Base-by-base conservation (phyloP, 1,284 basidiomycete genomes). In the Bondarzewia mesenterica region DNA sequence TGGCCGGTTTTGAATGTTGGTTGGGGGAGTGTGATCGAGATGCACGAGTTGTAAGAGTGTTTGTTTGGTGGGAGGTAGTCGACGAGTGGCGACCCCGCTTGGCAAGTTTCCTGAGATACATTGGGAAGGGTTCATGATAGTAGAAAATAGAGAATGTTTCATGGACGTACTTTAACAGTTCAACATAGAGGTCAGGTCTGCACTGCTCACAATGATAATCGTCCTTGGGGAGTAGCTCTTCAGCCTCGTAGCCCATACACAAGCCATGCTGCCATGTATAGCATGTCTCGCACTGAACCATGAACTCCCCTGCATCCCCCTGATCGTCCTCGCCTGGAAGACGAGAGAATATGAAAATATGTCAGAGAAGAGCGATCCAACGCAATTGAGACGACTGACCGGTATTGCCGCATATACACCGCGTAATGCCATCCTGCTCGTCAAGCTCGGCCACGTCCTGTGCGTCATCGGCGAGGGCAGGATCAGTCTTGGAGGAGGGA, bases 191-290 rank as follows among this genome's bases (percentile, higher is more conserved):
- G 54, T 93, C 91, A 8, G 96, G 95, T 55, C 80, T 79, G 68
- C 95, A 99, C 59, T 83, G 74, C 69, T 99, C 96, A 69, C 96
- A 99, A 60, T 86, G 95, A 69, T 99, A 90, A 67, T 83, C 76
- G 61, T 83, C 82, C 58, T 88, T 78, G 49, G 85, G 84, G 26
- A 89, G 79, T 59, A 85, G 85, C 52, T 88, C 86, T 63, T 93
- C 89, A 38, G 81, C 82, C 63, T 85, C 81, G 64, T 91, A 91
- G 44, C 95, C 95, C 83, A 99, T 93, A 69, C 95, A 99, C 26
- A 86, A 78, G 16, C 94, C 94, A 66, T 99, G 95, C 68, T 99
- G 95, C 95, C 95, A 99, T 53, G 92, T 91, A 61, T 92, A 89
- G 74, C 95, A 99, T 47, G 77, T 85, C 70, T 99, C 95, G 70